Evolutionary conservation across 2,329 filamentous ascomycete genomes (phyloP).

Genomic region (Aspergillus floridensis): DNA sequence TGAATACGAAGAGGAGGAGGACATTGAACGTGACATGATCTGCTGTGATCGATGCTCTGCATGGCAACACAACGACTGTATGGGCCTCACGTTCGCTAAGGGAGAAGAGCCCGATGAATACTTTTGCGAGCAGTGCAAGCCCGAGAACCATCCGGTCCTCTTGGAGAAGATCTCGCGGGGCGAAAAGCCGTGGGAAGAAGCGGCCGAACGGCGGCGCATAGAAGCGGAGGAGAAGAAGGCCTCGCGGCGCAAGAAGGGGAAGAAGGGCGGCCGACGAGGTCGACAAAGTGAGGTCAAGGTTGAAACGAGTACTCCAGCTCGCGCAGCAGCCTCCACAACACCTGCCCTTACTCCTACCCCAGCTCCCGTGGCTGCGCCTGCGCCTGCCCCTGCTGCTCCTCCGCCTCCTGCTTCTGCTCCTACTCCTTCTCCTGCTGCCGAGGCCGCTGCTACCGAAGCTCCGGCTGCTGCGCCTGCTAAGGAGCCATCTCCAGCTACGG

Average conservation of each 20-base stretch:
- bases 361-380: conserved; percentile 23
- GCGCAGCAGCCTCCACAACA: conserved; percentile 28
- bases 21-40: conserved; percentile 89
- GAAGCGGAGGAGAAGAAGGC: conserved; percentile 58
- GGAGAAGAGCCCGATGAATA: conserved; percentile 78
- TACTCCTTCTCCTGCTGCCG: conserved; percentile 8
- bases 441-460: conserved; percentile 21
- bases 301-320: conserved; percentile 44
- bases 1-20: conserved; percentile 78
- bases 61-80: conserved; percentile 97
- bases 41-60: conserved; percentile 88
- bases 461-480: conserved; percentile 16
- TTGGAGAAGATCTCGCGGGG: conserved; percentile 74
- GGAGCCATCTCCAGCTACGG: not conserved
- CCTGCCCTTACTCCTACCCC: conserved; percentile 21
- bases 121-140: conserved; percentile 86
- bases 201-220: conserved; percentile 61
- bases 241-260: conserved; percentile 58
- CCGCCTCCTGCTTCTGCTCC: not conserved
- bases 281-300: conserved; percentile 61
- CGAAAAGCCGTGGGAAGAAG: conserved; percentile 81
- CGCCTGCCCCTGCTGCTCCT: conserved; percentile 15
- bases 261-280: conserved; percentile 58
- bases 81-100: conserved; percentile 76
- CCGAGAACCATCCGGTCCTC: conserved; percentile 77